These are phyloP conservation scores for Micractinium conductrix DNA, from an alignment of 139 green algal species.

Conservation along the genomic window DNA sequence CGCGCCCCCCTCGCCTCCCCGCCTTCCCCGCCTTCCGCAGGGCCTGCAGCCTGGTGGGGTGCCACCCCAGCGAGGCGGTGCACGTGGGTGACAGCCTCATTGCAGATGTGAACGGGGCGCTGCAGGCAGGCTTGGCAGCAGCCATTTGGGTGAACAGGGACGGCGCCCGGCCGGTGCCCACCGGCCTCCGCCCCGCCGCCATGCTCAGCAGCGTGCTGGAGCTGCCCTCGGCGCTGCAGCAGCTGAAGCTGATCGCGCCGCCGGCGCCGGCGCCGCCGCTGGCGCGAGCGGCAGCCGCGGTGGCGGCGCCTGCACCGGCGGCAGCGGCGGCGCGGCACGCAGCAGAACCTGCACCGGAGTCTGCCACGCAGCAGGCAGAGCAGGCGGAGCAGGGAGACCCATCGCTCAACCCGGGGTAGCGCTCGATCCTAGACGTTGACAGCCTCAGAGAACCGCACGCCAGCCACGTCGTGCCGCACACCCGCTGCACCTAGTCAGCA, in stretches of 20 bases:
- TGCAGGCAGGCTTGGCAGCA: conserved; percentile 12
- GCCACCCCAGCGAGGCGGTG: conserved; percentile 16
- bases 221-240: conserved; percentile 13
- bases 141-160: conserved; percentile 15
- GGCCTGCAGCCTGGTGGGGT: conserved; percentile 25
- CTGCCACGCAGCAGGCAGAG: background rate
- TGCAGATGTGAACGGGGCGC: conserved; percentile 12
- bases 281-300: too few relatives aligned
- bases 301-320: background rate
- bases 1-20: background rate
- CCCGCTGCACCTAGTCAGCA: too few relatives aligned
- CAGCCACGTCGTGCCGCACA: too few relatives aligned
- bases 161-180: background rate
- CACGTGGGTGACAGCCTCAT: conserved; percentile 18
- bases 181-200: background rate
- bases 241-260: conserved; percentile 16
- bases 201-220: conserved; percentile 32
- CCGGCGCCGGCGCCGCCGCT: background rate
- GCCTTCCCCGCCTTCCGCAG: background rate
- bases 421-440: too few relatives aligned
- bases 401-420: too few relatives aligned
- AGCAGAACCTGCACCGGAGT: background rate
- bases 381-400: too few relatives aligned
- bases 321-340: too few relatives aligned
- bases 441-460: too few relatives aligned